These are phyloP conservation scores for Huntiella bhutanensis DNA, from an alignment of 2,329 filamentous ascomycete genomes.

Conservation along the genomic window DNA sequence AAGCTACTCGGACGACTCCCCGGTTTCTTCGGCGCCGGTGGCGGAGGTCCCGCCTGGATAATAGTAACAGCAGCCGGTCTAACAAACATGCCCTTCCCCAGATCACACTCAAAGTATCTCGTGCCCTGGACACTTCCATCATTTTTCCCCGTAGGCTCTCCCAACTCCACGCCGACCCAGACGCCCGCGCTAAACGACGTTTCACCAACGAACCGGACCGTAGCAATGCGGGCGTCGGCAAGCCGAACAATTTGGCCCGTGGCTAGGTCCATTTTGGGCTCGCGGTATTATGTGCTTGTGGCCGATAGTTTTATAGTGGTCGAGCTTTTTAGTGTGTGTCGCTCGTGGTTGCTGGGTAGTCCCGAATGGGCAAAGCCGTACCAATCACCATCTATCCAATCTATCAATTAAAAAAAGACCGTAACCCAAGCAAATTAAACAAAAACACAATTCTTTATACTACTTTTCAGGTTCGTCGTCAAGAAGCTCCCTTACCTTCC, in stretches of 20 bases:
- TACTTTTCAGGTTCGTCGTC: no score
- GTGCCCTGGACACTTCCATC: conserved; percentile 79
- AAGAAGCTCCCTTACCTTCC: neutral
- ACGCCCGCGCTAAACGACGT: conserved; percentile 62
- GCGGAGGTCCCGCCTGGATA: conserved; percentile 29
- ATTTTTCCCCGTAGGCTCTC: conserved; percentile 72
- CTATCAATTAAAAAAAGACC: no score
- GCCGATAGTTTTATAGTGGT: no score
- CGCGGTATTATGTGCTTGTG: neutral
- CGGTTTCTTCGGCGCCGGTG: conserved; percentile 18
- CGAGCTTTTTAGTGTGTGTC: no score
- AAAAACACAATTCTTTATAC: no score
- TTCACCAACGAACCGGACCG: conserved; percentile 63
- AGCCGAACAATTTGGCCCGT: conserved; percentile 61
- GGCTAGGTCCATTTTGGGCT: conserved; percentile 4
- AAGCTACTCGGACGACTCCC: conserved; percentile 30
- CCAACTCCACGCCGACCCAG: conserved; percentile 81
- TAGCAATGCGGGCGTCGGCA: conserved; percentile 51
- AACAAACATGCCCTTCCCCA: conserved; percentile 68
- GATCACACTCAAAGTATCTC: conserved; percentile 72
- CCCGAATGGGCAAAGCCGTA: no score
- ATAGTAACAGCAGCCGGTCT: conserved; percentile 49
- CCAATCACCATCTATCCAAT: no score
- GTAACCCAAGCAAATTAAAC: no score
- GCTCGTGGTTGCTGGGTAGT: no score